A percentile compares a stretch with the other conserved stretches of the same genome.
Evolutionary conservation across 768 basidiomycete genomes (phyloP).

Genomic region (Mycena indigotica): DNA sequence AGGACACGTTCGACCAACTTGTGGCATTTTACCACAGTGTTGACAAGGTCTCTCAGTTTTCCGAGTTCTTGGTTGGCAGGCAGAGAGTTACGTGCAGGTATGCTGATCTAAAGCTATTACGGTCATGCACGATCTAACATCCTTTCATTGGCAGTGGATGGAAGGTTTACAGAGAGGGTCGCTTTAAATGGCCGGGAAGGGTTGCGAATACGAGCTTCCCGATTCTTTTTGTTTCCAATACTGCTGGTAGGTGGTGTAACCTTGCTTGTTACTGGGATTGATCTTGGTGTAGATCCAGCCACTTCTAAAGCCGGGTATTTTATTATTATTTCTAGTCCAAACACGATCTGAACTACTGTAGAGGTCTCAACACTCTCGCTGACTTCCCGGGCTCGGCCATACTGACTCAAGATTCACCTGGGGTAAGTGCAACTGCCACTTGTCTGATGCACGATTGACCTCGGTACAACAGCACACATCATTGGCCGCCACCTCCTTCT

Average conservation of each 20-base stretch:
- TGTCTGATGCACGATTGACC: not conserved
- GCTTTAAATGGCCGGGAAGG: constrained; percentile 20
- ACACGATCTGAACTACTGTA: not conserved
- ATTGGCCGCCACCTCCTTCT: constrained; percentile 21
- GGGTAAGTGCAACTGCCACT: not conserved
- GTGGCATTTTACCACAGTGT: constrained; percentile 10
- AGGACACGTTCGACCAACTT: constrained; percentile 17
- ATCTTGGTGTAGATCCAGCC: constrained; percentile 17
- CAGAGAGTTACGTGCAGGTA: constrained; percentile 8
- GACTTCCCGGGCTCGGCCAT: constrained; percentile 15
- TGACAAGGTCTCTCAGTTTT: constrained; percentile 18
- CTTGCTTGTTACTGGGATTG: not conserved
- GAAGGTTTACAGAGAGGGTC: constrained; percentile 10
- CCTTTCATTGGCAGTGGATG: no score
- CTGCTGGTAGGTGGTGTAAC: constrained; percentile 12
- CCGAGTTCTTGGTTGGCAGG: constrained; percentile 17
- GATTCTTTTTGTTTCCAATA: constrained; percentile 13
- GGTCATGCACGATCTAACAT: no score
- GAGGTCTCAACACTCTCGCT: constrained; percentile 11
- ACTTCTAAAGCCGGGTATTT: constrained; percentile 13
- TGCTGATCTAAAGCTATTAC: no score
- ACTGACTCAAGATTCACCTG: constrained; percentile 14
- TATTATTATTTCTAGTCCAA: not conserved
- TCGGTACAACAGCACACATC: constrained; percentile 18
- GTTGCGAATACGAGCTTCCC: not conserved